phyloP scores from a whole-genome alignment of 495 filamentous ascomycete species.

The Penicillium paxilli region DNA sequence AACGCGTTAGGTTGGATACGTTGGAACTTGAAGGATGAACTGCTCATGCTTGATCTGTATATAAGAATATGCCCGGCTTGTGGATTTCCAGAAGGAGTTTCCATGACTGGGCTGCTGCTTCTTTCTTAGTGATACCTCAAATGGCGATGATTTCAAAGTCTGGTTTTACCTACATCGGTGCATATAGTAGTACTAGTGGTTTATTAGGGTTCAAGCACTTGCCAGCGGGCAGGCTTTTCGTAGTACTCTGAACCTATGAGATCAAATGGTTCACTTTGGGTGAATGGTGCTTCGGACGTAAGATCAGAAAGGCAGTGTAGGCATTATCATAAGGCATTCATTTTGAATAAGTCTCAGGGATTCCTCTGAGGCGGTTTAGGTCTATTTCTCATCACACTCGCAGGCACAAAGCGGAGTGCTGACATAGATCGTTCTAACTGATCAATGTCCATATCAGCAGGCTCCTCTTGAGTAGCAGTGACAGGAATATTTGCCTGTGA shows the following conservation, averaged over 20 bases:
- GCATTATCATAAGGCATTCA: neutral
- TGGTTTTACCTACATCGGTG: neutral
- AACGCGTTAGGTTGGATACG: neutral
- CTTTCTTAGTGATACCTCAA: constrained; percentile 1
- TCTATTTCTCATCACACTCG: constrained; percentile 54
- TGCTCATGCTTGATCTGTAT: constrained; percentile 17
- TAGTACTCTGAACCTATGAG: too few relatives aligned
- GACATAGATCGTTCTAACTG: constrained; percentile 80
- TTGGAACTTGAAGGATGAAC: neutral
- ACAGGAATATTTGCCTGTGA: constrained; percentile 22
- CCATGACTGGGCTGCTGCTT: neutral
- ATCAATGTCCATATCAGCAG: constrained; percentile 63
- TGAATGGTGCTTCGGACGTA: too few relatives aligned
- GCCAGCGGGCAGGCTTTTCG: too few relatives aligned
- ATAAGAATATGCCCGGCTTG: constrained; percentile 7
- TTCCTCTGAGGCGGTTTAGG: constrained; percentile 9
- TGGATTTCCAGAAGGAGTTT: neutral
- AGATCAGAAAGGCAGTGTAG: too few relatives aligned
- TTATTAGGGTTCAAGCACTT: neutral
- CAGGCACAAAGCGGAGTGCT: constrained; percentile 76
- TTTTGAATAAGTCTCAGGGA: neutral
- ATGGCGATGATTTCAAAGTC: neutral
- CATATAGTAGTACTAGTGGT: too few relatives aligned
- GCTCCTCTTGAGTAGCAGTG: neutral
- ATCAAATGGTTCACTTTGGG: too few relatives aligned